Evolutionary conservation across 257 asterid genomes (phyloP).

Genomic region (Apocynum venetum): DNA sequence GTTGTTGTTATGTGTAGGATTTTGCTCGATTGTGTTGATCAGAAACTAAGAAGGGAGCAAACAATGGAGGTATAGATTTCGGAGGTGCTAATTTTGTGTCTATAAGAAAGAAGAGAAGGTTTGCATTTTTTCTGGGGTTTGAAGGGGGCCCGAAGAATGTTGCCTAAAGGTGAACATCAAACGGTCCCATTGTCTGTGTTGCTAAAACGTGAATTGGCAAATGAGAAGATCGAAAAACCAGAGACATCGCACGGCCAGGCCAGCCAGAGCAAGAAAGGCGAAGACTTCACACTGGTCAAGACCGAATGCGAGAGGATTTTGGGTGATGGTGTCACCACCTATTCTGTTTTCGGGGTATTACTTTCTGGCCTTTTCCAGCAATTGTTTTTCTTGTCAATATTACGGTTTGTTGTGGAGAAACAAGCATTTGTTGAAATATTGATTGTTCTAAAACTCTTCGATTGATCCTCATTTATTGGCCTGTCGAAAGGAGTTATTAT

Average conservation of each 20-base stretch:
- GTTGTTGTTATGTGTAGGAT: constrained; percentile 30
- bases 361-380: not conserved
- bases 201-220: constrained; percentile 88
- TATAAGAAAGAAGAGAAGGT: constrained; percentile 15
- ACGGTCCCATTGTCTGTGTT: constrained; percentile 87
- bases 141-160: constrained; percentile 47
- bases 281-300: constrained; percentile 81
- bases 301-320: constrained; percentile 77
- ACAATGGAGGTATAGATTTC: constrained; percentile 33
- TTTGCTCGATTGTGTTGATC: constrained; percentile 44
- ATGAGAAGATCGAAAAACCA: constrained; percentile 90
- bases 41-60: constrained; percentile 24
- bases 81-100: constrained; percentile 12
- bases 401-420: not conserved
- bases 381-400: not conserved
- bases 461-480: not conserved
- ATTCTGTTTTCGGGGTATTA: constrained; percentile 81
- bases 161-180: constrained; percentile 82
- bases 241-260: constrained; percentile 80
- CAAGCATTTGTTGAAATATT: not conserved
- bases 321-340: constrained; percentile 91
- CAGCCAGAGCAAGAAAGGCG: constrained; percentile 93
- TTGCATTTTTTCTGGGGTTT: constrained; percentile 19
- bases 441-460: not conserved
- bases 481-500: not conserved